These are phyloP conservation scores for Geum urbanum DNA, from an alignment of 306 rosid genomes.

Conservation along the genomic window DNA sequence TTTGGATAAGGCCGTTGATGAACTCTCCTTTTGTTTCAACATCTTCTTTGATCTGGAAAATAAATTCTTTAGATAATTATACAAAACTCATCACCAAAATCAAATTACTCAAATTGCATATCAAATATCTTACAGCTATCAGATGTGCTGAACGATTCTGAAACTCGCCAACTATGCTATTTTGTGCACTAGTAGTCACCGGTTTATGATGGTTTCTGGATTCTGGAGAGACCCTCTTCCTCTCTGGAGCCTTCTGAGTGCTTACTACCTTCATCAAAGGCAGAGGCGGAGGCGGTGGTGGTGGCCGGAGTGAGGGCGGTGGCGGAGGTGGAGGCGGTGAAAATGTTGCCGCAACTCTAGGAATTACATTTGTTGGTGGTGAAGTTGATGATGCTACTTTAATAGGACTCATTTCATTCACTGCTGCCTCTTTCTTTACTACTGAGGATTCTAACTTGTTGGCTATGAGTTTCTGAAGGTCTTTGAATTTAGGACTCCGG, in stretches of 20 bases:
- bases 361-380: slow-evolving; percentile 24
- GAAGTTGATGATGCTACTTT: slow-evolving; percentile 30
- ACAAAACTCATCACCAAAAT: slow-evolving; percentile 15
- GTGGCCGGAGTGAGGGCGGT: slow-evolving; percentile 48
- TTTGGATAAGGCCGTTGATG: slow-evolving; percentile 69
- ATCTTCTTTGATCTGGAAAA: slow-evolving; percentile 75
- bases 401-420: slow-evolving; percentile 27
- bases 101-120: slow-evolving; percentile 15
- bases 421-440: slow-evolving; percentile 38
- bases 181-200: slow-evolving; percentile 55
- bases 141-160: slow-evolving; percentile 93
- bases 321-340: slow-evolving; percentile 37
- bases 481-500: slow-evolving; percentile 56
- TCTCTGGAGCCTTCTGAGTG: slow-evolving; percentile 52
- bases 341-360: slow-evolving; percentile 25
- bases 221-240: slow-evolving; percentile 43
- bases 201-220: slow-evolving; percentile 40
- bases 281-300: slow-evolving; percentile 52
- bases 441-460: slow-evolving; percentile 57
- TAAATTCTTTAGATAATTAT: slow-evolving; percentile 11
- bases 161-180: slow-evolving; percentile 91
- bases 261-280: slow-evolving; percentile 35
- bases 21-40: slow-evolving; percentile 88
- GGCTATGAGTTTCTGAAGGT: slow-evolving; percentile 73
- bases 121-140: slow-evolving; percentile 60